phyloP scores from a whole-genome alignment of 2,329 filamentous ascomycete genomes.

The Fusarium sp. region DNA sequence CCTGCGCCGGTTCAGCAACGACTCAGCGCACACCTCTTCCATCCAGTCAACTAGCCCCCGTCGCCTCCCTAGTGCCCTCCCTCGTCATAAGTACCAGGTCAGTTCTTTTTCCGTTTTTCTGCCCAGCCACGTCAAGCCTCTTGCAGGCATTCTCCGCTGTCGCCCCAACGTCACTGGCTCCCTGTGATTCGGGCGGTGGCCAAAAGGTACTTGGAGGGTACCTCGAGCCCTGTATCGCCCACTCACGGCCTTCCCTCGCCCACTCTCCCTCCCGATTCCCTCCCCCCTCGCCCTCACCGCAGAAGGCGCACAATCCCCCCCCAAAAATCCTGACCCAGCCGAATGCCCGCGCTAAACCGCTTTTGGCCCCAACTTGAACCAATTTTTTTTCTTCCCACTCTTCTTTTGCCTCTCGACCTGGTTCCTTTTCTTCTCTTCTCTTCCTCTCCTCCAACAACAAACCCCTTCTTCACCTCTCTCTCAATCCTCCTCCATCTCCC shows the following conservation, averaged over 20 bases:
- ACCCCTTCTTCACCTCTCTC: slow-evolving; percentile 11
- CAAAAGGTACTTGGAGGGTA: slow-evolving; percentile 40
- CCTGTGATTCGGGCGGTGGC: slow-evolving; percentile 37
- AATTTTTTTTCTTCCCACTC: slow-evolving; percentile 52
- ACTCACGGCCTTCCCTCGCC: slow-evolving; percentile 44
- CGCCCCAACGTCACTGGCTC: slow-evolving; percentile 33
- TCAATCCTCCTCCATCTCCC: slow-evolving; percentile 46
- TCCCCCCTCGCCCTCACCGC: slow-evolving; percentile 39
- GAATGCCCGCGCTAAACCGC: slow-evolving; percentile 45
- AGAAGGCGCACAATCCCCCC: slow-evolving; percentile 37
- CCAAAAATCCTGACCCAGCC: slow-evolving; percentile 43
- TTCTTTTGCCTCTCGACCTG: slow-evolving; percentile 49
- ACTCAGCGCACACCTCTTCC: slow-evolving; percentile 24
- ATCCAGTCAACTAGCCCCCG: slow-evolving; percentile 17
- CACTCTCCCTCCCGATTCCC: slow-evolving; percentile 34
- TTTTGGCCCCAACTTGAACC: slow-evolving; percentile 46
- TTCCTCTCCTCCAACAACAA: slow-evolving; percentile 43
- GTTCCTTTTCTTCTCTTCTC: slow-evolving; percentile 48
- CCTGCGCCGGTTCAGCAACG: slow-evolving; percentile 23
- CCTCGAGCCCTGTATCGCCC: slow-evolving; percentile 30
- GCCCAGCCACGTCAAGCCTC: slow-evolving; percentile 38
- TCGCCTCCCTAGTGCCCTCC: slow-evolving; percentile 18
- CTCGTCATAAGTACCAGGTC: slow-evolving; percentile 32
- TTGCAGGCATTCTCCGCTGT: slow-evolving; percentile 24
- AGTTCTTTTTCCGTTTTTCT: slow-evolving; percentile 23